Evolutionary conservation across 2,329 filamentous ascomycete species (phyloP).

Genomic region (Diaporthe velutina): DNA sequence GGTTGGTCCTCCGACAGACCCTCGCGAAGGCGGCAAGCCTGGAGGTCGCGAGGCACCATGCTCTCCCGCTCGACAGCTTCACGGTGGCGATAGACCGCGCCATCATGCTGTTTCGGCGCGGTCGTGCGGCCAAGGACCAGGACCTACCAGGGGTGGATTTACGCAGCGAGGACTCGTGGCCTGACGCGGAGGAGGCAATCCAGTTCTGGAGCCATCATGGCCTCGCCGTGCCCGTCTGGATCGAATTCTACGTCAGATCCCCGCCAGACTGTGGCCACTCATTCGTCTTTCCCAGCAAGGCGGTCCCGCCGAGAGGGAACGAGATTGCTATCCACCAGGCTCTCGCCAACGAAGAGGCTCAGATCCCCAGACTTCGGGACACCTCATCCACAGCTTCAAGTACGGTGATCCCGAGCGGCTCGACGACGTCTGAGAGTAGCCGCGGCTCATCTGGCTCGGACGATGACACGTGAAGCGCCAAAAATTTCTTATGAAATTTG

Average conservation of each 20-base stretch:
- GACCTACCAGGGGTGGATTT: slow-evolving; percentile 8
- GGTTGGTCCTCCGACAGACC: slow-evolving; percentile 3
- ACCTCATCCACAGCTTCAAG: not conserved
- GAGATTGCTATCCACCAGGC: slow-evolving; percentile 23
- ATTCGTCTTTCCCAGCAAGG: not conserved
- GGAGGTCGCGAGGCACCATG: slow-evolving; percentile 1
- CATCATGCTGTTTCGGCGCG: not conserved
- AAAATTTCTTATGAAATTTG: not conserved
- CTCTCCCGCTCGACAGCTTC: not conserved
- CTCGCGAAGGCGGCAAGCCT: slow-evolving; percentile 14
- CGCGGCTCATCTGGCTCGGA: not conserved
- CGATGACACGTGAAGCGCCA: not conserved
- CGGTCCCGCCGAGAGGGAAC: slow-evolving; percentile 3
- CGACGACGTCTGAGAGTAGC: slow-evolving; percentile 13
- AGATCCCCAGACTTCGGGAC: slow-evolving; percentile 1
- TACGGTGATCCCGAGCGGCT: slow-evolving; percentile 7
- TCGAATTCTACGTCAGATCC: slow-evolving; percentile 16
- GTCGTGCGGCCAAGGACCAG: slow-evolving; percentile 7
- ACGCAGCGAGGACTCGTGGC: slow-evolving; percentile 10
- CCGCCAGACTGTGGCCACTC: not conserved
- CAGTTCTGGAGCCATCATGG: slow-evolving; percentile 7
- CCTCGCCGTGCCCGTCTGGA: slow-evolving; percentile 10
- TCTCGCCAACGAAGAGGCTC: slow-evolving; percentile 19
- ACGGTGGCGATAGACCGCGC: slow-evolving; percentile 18
- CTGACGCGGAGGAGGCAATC: slow-evolving; percentile 11